Percentiles rank a stretch among this genome's conserved stretches.
These are phyloP conservation scores for Jatropha podagrica DNA, from an alignment of 441 rosid genomes.

Conservation along the genomic window DNA sequence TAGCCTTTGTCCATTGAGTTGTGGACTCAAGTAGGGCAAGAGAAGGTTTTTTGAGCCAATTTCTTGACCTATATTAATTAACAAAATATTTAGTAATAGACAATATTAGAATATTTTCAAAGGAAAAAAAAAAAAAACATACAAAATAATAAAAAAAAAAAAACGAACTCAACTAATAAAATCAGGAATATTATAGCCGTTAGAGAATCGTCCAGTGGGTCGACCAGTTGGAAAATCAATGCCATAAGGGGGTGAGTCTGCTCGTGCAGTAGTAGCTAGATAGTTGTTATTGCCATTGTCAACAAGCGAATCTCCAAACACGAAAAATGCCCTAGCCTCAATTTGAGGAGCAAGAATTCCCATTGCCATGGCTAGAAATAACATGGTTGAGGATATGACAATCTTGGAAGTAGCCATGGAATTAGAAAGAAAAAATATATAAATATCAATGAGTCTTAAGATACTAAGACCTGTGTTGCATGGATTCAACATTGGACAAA, in stretches of 20 bases:
- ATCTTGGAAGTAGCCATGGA: constrained; percentile 6
- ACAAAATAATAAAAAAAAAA: background rate
- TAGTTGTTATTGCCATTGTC: constrained; percentile 50
- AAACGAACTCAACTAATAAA: constrained; percentile 21
- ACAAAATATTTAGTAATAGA: no score
- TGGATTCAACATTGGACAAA: background rate
- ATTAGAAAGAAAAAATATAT: background rate
- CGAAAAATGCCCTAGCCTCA: constrained; percentile 28
- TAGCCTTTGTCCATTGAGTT: constrained; percentile 30
- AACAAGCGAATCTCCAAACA: constrained; percentile 45
- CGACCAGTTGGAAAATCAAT: constrained; percentile 30
- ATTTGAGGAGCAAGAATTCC: constrained; percentile 28
- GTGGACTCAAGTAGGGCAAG: constrained; percentile 41
- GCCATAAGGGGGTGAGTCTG: constrained; percentile 42
- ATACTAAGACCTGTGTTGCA: background rate
- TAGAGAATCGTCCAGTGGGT: constrained; percentile 35
- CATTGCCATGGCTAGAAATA: constrained; percentile 16
- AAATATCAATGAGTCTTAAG: background rate
- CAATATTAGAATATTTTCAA: no score
- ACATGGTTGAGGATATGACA: background rate
- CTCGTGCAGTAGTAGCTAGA: constrained; percentile 40
- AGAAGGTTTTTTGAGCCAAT: constrained; percentile 26
- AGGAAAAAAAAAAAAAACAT: no score
- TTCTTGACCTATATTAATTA: constrained; percentile 14
- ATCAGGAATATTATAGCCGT: constrained; percentile 40